Percentiles rank a stretch among this genome's conserved stretches.
phyloP scores from a whole-genome alignment of 2,329 filamentous ascomycete genomes.

The Torrubiellomyces zombiae region DNA sequence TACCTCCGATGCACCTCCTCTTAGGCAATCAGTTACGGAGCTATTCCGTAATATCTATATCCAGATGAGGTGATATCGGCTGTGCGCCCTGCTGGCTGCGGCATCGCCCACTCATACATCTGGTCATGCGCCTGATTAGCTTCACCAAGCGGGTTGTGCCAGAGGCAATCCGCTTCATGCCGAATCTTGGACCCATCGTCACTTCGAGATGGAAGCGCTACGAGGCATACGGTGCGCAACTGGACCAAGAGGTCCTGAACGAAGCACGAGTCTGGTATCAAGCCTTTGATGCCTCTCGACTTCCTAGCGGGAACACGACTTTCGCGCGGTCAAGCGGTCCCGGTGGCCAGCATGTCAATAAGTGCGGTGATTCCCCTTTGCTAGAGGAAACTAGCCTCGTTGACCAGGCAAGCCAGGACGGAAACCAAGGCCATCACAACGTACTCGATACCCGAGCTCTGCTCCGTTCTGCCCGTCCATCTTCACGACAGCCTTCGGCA shows the following conservation, averaged over 20 bases:
- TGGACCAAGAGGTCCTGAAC: conserved; percentile 32
- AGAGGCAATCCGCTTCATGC: no score
- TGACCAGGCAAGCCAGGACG: conserved; percentile 29
- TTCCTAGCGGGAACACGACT: conserved; percentile 35
- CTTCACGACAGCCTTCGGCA: conserved; percentile 28
- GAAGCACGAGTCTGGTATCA: conserved; percentile 36
- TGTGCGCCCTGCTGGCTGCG: no score
- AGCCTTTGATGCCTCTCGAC: conserved; percentile 21
- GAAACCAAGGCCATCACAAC: conserved; percentile 41
- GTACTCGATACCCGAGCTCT: conserved; percentile 31
- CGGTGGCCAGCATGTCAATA: conserved; percentile 46
- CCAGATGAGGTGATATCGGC: no score
- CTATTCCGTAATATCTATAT: no score
- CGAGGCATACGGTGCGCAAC: conserved; percentile 29
- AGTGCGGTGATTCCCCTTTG: conserved; percentile 21
- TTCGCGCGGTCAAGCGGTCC: conserved; percentile 44
- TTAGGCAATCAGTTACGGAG: no score
- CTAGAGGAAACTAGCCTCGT: conserved; percentile 7
- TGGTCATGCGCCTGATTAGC: no score
- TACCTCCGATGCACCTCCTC: no score
- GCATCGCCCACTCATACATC: no score
- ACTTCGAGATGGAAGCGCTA: conserved; percentile 18
- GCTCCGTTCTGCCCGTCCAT: conserved; percentile 26
- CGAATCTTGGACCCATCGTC: no score
- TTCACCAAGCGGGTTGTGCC: no score